Conservation (phyloP, 2,329 filamentous ascomycete species). For the Corniculantispora saksenae region DNA sequence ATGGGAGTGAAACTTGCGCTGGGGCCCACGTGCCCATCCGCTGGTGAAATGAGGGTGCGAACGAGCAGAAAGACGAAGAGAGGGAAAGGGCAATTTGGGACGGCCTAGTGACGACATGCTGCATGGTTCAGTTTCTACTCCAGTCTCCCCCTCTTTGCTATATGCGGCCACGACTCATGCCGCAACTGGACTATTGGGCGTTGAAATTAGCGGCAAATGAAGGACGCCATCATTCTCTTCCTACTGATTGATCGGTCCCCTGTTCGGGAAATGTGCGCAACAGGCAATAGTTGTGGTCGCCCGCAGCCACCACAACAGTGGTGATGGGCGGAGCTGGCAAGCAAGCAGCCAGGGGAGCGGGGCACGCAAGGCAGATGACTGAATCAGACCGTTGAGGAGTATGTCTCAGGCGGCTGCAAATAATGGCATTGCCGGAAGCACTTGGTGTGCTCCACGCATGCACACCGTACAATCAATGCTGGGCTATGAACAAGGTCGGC, state of each 20-base stretch:
- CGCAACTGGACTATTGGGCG: background rate
- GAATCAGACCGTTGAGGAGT: conserved; percentile 2
- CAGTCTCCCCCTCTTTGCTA: background rate
- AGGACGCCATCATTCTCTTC: background rate
- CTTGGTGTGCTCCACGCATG: background rate
- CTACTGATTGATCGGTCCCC: background rate
- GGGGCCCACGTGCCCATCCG: conserved; percentile 3
- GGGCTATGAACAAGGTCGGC: background rate
- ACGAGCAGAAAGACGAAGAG: background rate
- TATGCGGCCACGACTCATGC: background rate
- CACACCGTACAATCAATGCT: background rate
- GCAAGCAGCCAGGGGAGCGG: background rate
- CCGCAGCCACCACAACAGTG: background rate
- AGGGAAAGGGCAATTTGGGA: background rate
- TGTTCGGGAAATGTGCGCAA: conserved; percentile 8
- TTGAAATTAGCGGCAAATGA: background rate
- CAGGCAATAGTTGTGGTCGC: background rate
- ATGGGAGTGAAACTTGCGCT: background rate
- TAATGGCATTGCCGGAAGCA: background rate
- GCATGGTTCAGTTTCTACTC: background rate
- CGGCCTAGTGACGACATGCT: background rate
- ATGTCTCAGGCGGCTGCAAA: conserved; percentile 4
- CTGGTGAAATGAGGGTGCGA: background rate
- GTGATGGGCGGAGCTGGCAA: background rate
- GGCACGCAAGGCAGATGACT: background rate